These are phyloP conservation scores for Pezicula radicicola DNA, from an alignment of 2,329 filamentous ascomycete species.

Conservation along the genomic window DNA sequence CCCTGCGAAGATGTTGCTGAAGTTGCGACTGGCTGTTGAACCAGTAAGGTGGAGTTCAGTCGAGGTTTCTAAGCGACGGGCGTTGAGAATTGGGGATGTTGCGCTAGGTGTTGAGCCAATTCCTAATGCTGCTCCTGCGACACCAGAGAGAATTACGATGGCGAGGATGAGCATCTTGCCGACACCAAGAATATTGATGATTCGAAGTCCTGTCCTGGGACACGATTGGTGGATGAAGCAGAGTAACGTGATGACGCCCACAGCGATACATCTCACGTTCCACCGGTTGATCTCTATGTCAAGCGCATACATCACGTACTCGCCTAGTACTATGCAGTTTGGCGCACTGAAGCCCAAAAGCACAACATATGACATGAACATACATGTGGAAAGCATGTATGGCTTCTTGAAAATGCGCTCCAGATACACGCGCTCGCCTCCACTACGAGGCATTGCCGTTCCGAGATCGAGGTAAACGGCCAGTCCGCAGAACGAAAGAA, in stretches of 20 bases:
- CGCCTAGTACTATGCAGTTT: conserved; percentile 49
- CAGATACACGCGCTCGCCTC: conserved; percentile 52
- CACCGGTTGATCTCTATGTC: conserved; percentile 37
- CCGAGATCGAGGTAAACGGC: conserved; percentile 45
- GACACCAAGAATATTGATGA: conserved; percentile 46
- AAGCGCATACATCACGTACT: conserved; percentile 47
- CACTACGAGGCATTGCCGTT: conserved; percentile 40
- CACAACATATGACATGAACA: conserved; percentile 48
- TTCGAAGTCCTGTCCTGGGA: conserved; percentile 42
- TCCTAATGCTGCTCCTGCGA: conserved; percentile 33
- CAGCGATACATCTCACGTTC: conserved; percentile 46
- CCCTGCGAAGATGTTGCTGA: conserved; percentile 36
- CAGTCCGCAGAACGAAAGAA: conserved; percentile 42
- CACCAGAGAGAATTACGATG: conserved; percentile 41
- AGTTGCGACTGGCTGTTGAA: conserved; percentile 36
- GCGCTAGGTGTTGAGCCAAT: conserved; percentile 20
- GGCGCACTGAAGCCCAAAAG: conserved; percentile 48
- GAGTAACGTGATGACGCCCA: conserved; percentile 42
- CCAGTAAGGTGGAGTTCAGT: conserved; percentile 6
- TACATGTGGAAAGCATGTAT: conserved; percentile 48
- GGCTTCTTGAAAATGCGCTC: conserved; percentile 50
- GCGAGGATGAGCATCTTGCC: conserved; percentile 47
- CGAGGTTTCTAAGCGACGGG: conserved; percentile 19
- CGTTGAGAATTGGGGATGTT: conserved; percentile 10
- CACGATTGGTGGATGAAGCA: conserved; percentile 44